Conservation (phyloP, 2,329 filamentous ascomycete genomes). For the Raffaelea albimanens region DNA sequence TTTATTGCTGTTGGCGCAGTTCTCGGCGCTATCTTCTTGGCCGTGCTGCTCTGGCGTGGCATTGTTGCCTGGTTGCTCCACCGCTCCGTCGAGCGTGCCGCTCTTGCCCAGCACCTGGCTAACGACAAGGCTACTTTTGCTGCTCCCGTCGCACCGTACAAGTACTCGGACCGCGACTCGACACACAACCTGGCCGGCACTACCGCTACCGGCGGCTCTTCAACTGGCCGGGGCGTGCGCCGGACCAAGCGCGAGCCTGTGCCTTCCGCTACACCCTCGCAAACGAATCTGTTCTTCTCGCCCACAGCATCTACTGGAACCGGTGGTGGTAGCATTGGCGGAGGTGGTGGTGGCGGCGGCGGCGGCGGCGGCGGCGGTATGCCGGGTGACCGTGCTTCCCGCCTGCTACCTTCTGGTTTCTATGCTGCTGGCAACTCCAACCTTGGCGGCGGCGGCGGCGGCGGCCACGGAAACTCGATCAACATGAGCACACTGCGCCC, state of each 20-base stretch:
- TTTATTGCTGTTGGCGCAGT: conserved; percentile 92
- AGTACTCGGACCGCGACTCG: conserved; percentile 51
- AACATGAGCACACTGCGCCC: conserved; percentile 53
- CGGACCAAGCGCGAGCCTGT: conserved; percentile 42
- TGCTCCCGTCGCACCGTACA: conserved; percentile 48
- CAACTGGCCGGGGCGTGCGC: conserved; percentile 36
- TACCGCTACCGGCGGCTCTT: not conserved
- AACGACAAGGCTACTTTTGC: conserved; percentile 61
- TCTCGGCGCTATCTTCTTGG: conserved; percentile 70
- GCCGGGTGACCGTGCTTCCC: conserved; percentile 56
- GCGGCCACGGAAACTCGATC: conserved; percentile 40
- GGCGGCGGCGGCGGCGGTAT: conserved; percentile 50
- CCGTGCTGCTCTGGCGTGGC: conserved; percentile 79
- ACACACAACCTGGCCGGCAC: conserved; percentile 19
- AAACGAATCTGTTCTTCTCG: conserved; percentile 82
- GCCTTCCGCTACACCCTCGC: conserved; percentile 48
- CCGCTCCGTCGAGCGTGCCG: conserved; percentile 78
- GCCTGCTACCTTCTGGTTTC: conserved; percentile 85
- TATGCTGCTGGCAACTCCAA: conserved; percentile 61
- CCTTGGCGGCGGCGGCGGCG: not conserved
- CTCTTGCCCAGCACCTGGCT: conserved; percentile 60
- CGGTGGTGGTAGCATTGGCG: conserved; percentile 35
- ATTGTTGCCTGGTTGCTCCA: conserved; percentile 87
- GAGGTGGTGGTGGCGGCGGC: conserved; percentile 40
- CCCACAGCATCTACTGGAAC: conserved; percentile 60